Conservation (phyloP, 495 filamentous ascomycete genomes). For the Penicillium canariense region DNA sequence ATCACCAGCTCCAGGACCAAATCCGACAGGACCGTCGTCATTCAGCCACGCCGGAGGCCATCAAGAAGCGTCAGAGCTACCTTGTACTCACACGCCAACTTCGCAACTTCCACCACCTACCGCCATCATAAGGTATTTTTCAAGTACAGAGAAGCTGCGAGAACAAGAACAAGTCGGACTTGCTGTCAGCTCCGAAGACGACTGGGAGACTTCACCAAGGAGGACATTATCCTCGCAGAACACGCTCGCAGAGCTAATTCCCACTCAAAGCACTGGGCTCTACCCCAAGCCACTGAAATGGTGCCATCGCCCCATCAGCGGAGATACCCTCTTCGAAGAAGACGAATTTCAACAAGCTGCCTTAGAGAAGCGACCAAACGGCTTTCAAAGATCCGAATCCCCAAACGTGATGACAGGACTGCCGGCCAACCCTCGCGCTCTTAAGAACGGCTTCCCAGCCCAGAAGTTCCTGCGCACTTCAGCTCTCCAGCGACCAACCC, state of each 20-base stretch:
- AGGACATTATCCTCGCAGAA: conserved; percentile 32
- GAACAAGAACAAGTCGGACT: conserved; percentile 26
- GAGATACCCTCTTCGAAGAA: conserved; percentile 42
- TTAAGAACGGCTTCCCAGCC: conserved; percentile 28
- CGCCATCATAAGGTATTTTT: neutral
- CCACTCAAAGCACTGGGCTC: conserved; percentile 26
- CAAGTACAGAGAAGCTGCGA: neutral
- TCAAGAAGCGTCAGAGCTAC: conserved; percentile 15
- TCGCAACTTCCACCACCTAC: conserved; percentile 23
- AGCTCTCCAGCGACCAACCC: neutral
- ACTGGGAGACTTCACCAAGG: conserved; percentile 26
- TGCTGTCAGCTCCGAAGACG: conserved; percentile 32
- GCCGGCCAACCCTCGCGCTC: conserved; percentile 40
- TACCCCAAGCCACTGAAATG: conserved; percentile 40
- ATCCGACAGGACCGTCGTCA: conserved; percentile 1
- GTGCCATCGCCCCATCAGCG: conserved; percentile 35
- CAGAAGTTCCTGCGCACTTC: conserved; percentile 15
- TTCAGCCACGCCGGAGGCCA: neutral
- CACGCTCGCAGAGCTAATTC: conserved; percentile 34
- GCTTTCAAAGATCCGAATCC: conserved; percentile 6
- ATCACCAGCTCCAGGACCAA: neutral
- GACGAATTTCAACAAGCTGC: conserved; percentile 22
- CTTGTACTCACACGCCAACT: conserved; percentile 1
- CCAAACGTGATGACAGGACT: conserved; percentile 28
- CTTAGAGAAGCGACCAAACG: neutral